These are phyloP conservation scores for Sporothrix humicola DNA, from an alignment of 2,329 filamentous ascomycete species.

Conservation along the genomic window DNA sequence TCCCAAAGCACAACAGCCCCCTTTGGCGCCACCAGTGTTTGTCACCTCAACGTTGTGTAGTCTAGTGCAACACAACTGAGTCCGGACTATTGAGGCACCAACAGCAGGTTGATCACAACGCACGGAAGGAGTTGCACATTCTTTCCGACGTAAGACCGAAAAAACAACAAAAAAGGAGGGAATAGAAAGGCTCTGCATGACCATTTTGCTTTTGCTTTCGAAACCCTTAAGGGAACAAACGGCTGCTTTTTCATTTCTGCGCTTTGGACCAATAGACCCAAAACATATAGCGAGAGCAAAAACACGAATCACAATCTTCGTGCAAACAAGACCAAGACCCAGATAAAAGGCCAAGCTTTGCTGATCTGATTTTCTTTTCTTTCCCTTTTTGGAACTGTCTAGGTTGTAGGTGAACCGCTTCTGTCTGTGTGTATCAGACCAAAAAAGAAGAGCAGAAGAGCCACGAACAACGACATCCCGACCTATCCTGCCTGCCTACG, in stretches of 20 bases:
- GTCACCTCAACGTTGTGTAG: constrained; percentile 14
- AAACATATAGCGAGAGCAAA: constrained; percentile 34
- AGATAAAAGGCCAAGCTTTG: constrained; percentile 36
- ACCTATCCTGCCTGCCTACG: background rate
- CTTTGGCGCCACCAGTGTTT: constrained; percentile 12
- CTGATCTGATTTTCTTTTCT: constrained; percentile 42
- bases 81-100: background rate
- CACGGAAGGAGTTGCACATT: constrained; percentile 19
- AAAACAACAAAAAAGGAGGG: constrained; percentile 24
- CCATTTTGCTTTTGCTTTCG: constrained; percentile 28
- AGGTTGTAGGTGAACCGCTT: constrained; percentile 42
- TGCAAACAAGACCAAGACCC: constrained; percentile 20
- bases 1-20: constrained; percentile 20
- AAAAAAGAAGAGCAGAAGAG: constrained; percentile 2
- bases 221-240: constrained; percentile 18
- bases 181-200: constrained; percentile 30
- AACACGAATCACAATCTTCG: constrained; percentile 26
- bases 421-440: constrained; percentile 20
- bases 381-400: constrained; percentile 35
- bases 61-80: constrained; percentile 29
- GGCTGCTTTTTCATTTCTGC: constrained; percentile 22
- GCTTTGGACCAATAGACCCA: constrained; percentile 36
- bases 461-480: constrained; percentile 11
- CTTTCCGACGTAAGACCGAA: constrained; percentile 26
- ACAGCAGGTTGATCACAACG: constrained; percentile 9